Evolutionary conservation across 116 monocot genomes (phyloP), one percentile per base, ranked within the genome.

Genomic region (Phalaenopsis hybrid): DNA sequence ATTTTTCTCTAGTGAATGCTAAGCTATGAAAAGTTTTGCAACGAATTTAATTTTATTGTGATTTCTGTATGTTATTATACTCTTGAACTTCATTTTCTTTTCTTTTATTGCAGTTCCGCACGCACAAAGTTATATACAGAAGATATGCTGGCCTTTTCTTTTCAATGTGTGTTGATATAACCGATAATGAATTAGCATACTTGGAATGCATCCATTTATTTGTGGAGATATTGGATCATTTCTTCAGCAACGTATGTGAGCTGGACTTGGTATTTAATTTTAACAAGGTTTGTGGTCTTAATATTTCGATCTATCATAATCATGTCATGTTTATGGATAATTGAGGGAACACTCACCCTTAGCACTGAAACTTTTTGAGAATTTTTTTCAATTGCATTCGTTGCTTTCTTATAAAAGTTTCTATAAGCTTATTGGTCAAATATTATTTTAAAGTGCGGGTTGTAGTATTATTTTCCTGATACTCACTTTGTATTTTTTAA

Each of bases 161-260:
- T 80, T 98, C 97, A 61, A 88, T 94, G 83, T 98, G 97, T 88
- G 97, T 98, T 81, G 97, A 98, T 86, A 98, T 98, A 77, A 98
- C 97, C 33, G 97, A 98, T 84, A 98, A 98, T 84, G 97, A 98
- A 73, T 85, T 98, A 85, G 94, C 97, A 81, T 98, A 98, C 83
- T 87, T 98, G 86, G 97, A 98, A 74, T 91, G 94, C 84, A 98
- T 98, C 84, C 97, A 98, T 89, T 87, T 98, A 68, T 98, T 98
- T 92, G 97, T 98, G 82, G 97, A 98, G 90, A 98, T 98, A 80
- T 77, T 98, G 28, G 97, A 98, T 86, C 97, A 98, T 89, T 98
- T 98, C 84, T 98, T 98, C 88, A 98, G 97, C 90, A 98, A 98
- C 74, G 97, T 98, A 1, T 98, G 97, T 51, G 97, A 98, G 77